Conservation (phyloP, 306 rosid species). For the Trifolium subterraneum region DNA sequence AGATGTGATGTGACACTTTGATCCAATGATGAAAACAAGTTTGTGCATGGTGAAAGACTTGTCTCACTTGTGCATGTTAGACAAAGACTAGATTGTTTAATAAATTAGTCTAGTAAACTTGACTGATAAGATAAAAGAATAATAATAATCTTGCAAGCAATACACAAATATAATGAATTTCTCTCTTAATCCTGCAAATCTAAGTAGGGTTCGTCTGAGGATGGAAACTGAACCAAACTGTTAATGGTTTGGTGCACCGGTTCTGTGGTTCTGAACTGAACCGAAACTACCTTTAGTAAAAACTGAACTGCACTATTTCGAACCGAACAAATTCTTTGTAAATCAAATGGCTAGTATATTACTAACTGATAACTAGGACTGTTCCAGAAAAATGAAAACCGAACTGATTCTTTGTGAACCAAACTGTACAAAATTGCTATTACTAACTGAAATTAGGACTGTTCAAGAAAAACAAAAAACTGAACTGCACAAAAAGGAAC, state of each 20-base stretch:
- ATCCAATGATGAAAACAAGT: no score
- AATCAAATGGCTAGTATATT: background rate
- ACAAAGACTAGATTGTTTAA: background rate
- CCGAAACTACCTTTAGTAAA: no score
- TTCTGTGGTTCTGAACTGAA: no score
- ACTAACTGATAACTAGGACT: no score
- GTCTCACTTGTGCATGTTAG: no score
- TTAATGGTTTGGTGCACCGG: no score
- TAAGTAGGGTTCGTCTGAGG: background rate
- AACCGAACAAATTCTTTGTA: no score
- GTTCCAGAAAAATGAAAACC: no score
- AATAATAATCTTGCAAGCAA: background rate
- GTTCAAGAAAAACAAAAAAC: background rate
- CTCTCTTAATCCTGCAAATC: background rate
- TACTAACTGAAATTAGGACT: background rate
- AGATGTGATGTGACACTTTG: no score
- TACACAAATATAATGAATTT: slow-evolving; percentile 12
- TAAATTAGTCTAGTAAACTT: background rate
- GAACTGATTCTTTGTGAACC: background rate
- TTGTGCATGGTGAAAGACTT: no score
- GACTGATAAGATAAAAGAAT: slow-evolving; percentile 2
- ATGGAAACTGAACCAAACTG: no score
- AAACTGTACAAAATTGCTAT: background rate
- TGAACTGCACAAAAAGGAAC: background rate
- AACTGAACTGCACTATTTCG: no score